phyloP scores from a whole-genome alignment of 768 basidiomycete genomes.

The Pleurotus tuber-regium region DNA sequence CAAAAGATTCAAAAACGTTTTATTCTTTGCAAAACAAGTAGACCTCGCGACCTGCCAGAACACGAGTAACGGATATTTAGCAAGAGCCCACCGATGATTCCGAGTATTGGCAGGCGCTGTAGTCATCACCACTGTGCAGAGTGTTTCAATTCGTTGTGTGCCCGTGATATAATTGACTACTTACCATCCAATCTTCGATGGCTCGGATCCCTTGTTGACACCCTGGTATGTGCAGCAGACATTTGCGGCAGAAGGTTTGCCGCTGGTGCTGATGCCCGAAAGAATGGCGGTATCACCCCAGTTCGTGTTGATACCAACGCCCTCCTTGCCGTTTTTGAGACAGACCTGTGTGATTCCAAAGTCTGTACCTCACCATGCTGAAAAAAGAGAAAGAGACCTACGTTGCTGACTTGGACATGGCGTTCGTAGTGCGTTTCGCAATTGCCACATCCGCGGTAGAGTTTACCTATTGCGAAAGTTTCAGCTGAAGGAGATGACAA shows the following conservation, averaged over 20 bases:
- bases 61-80: neutral
- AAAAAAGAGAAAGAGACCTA: too few relatives aligned
- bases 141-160: neutral
- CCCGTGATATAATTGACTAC: neutral
- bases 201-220: slow-evolving; percentile 22
- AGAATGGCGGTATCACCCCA: slow-evolving; percentile 27
- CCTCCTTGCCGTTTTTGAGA: slow-evolving; percentile 19
- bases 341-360: too few relatives aligned
- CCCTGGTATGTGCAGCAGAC: slow-evolving; percentile 27
- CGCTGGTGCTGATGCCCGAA: slow-evolving; percentile 22
- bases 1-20: neutral
- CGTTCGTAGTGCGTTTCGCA: slow-evolving; percentile 21
- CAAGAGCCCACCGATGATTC: slow-evolving; percentile 23
- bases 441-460: slow-evolving; percentile 27
- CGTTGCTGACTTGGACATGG: slow-evolving; percentile 25
- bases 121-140: slow-evolving; percentile 19
- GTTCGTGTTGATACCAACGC: slow-evolving; percentile 27
- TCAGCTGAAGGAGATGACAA: neutral
- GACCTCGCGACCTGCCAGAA: neutral
- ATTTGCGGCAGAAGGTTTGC: slow-evolving; percentile 22
- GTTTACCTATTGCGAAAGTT: slow-evolving; percentile 18
- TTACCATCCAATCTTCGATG: slow-evolving; percentile 27
- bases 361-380: too few relatives aligned
- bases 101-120: slow-evolving; percentile 22
- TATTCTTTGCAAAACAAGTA: neutral